Percentiles rank a stretch among this genome's conserved stretches.
These are phyloP conservation scores for Aspergillus baeticus DNA, from an alignment of 495 filamentous ascomycete species.

Conservation along the genomic window DNA sequence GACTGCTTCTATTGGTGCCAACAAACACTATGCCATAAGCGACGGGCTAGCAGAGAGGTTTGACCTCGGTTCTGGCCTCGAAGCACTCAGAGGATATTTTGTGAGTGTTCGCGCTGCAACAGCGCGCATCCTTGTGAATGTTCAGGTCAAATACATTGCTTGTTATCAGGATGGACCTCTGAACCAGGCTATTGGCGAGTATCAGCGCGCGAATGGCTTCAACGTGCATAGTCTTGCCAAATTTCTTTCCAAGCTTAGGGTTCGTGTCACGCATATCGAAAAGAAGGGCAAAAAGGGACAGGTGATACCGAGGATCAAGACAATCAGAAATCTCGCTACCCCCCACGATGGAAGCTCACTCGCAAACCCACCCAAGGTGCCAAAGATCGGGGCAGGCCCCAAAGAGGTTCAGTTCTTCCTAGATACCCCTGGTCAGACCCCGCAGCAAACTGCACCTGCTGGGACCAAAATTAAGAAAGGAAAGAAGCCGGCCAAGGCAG, in stretches of 20 bases:
- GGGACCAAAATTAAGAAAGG: slow-evolving; percentile 21
- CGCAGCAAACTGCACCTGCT: slow-evolving; percentile 10
- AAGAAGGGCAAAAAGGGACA: slow-evolving; percentile 37
- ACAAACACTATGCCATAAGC: slow-evolving; percentile 40
- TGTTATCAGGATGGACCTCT: slow-evolving; percentile 39
- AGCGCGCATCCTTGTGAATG: slow-evolving; percentile 61
- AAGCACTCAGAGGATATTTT: slow-evolving; percentile 64
- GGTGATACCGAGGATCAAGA: slow-evolving; percentile 36
- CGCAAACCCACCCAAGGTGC: slow-evolving; percentile 32
- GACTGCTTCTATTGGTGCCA: slow-evolving; percentile 35
- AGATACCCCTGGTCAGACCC: slow-evolving; percentile 17
- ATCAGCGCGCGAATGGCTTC: background rate
- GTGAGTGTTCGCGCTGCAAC: slow-evolving; percentile 66
- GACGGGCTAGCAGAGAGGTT: slow-evolving; percentile 25
- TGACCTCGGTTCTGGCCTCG: slow-evolving; percentile 39
- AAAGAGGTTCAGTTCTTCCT: slow-evolving; percentile 48
- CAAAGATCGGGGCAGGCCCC: slow-evolving; percentile 38
- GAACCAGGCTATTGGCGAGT: slow-evolving; percentile 24
- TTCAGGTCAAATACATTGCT: slow-evolving; percentile 48
- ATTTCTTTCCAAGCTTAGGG: slow-evolving; percentile 46
- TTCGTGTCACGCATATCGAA: slow-evolving; percentile 38
- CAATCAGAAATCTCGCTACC: slow-evolving; percentile 46
- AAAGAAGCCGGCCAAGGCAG: slow-evolving; percentile 37
- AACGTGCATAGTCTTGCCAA: slow-evolving; percentile 32
- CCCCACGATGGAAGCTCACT: slow-evolving; percentile 32